A percentile compares a stretch with the other conserved stretches of the same genome.
These are phyloP conservation scores for Triticum aestivum DNA, from an alignment of 176 grass and related monocot genomes.

Conservation along the genomic window IWGSC_CS_RefSeq_v2.1 NC_057806.1:27788897-27789396, in stretches of 20 bases:
- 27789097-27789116: background rate
- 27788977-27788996: background rate
- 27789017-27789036: background rate
- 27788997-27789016: background rate
- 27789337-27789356: constrained; percentile 6
- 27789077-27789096: background rate
- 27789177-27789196: background rate
- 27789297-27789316: constrained; percentile 15
- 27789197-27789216: background rate
- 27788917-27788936: background rate
- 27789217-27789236: too few species aligned
- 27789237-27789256: too few species aligned
- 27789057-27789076: constrained; percentile 22
- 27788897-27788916: background rate
- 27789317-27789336: background rate
- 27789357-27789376: constrained; percentile 38
- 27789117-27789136: background rate
- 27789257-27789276: too few species aligned
- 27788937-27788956: background rate
- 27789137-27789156: background rate
- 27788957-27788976: background rate
- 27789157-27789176: background rate
- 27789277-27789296: background rate
- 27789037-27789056: background rate
- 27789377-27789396: constrained; percentile 26